phyloP scores from a whole-genome alignment of 257 asterid genomes.

The Echites panduratus region DNA sequence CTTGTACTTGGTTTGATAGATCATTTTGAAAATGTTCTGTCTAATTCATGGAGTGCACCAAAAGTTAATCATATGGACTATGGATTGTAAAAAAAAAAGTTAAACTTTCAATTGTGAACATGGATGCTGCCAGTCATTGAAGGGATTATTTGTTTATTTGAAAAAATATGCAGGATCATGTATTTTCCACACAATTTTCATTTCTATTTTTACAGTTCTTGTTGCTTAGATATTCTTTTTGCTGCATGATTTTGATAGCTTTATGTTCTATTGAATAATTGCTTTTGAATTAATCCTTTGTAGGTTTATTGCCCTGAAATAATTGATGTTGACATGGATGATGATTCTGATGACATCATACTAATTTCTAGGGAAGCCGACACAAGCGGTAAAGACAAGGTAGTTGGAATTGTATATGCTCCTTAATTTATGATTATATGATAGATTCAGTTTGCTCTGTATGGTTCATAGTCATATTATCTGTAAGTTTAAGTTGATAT shows the following conservation, averaged over 20 bases:
- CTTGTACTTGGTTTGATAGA: background rate
- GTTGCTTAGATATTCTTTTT: background rate
- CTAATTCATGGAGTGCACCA: background rate
- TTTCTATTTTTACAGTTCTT: background rate
- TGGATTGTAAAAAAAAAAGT: background rate
- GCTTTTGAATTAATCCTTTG: conserved; percentile 22
- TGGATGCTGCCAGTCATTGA: background rate
- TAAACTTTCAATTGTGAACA: background rate
- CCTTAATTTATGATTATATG: background rate
- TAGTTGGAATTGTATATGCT: conserved; percentile 15
- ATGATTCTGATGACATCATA: conserved; percentile 37
- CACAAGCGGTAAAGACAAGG: conserved; percentile 63
- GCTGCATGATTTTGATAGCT: background rate
- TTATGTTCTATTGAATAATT: conserved; percentile 6
- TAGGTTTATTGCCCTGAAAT: conserved; percentile 57
- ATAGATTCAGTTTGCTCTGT: background rate
- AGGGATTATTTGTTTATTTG: background rate
- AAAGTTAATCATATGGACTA: no score
- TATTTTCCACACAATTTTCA: background rate
- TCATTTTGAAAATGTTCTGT: background rate
- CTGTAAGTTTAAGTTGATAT: background rate
- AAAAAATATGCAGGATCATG: background rate
- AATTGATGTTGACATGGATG: conserved; percentile 75
- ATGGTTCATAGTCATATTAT: background rate
- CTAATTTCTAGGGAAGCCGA: conserved; percentile 30